Conservation (phyloP, 352 stramenopile species). For the Elongisporangium undulatum region DNA sequence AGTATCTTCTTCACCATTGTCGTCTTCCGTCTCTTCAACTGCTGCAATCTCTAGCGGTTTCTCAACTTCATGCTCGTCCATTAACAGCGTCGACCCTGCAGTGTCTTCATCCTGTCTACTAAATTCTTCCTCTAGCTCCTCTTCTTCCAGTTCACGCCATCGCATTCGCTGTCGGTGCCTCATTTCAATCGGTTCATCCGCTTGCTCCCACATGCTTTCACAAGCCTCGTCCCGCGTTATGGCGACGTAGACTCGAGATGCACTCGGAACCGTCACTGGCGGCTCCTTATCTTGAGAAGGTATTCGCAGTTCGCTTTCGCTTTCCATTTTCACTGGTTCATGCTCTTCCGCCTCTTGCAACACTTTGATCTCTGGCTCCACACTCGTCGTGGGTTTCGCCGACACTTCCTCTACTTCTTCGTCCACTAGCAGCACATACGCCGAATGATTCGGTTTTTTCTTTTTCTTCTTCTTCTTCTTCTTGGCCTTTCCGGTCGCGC, state of each 20-base stretch:
- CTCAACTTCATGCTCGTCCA: background rate
- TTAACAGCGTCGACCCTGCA: background rate
- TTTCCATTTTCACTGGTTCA: background rate
- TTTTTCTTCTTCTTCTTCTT: conserved; percentile 78
- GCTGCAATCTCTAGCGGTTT: background rate
- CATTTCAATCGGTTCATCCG: conserved; percentile 29
- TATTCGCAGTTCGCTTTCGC: background rate
- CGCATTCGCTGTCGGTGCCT: conserved; percentile 1
- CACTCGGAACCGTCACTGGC: background rate
- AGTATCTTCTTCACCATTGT: conserved; percentile 20
- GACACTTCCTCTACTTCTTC: conserved; percentile 24
- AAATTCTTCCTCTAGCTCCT: conserved; percentile 2
- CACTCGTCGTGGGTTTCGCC: conserved; percentile 2
- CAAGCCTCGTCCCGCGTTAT: conserved; percentile 75
- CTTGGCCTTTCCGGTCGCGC: conserved; percentile 36
- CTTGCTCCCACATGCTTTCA: conserved; percentile 73
- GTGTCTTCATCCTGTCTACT: conserved; percentile 5
- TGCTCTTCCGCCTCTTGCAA: background rate
- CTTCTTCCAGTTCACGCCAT: background rate
- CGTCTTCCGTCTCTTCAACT: conserved; percentile 20
- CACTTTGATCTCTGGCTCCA: background rate
- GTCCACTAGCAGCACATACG: conserved; percentile 40
- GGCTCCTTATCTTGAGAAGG: background rate
- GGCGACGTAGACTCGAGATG: conserved; percentile 1
- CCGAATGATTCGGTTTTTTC: conserved; percentile 30